Percentiles rank a stretch among this genome's conserved stretches.
These are phyloP conservation scores for Strobilomyces echinocephalus DNA, from an alignment of 768 basidiomycete genomes.

Conservation along the genomic window DNA sequence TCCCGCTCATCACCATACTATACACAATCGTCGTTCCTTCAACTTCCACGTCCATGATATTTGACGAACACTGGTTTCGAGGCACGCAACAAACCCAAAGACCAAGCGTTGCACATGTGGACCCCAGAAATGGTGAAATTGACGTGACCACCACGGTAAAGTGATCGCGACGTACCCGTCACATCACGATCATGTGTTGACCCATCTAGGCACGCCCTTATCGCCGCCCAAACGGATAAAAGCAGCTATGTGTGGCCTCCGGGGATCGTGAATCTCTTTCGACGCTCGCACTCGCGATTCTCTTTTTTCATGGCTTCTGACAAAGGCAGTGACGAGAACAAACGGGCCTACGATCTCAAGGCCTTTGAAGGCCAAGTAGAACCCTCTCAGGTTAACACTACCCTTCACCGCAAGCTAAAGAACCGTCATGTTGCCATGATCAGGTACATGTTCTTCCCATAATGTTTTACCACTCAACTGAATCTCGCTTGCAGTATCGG, in stretches of 20 bases:
- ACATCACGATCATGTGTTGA: background rate
- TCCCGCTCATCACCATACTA: too few relatives aligned
- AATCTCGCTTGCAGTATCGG: conserved; percentile 20
- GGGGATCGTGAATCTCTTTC: background rate
- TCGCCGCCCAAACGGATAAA: background rate
- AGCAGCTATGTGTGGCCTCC: background rate
- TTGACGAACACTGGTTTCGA: too few relatives aligned
- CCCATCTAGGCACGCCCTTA: background rate
- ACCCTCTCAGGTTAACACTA: background rate
- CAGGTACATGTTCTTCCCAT: conserved; percentile 12
- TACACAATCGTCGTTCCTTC: too few relatives aligned
- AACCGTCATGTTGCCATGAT: conserved; percentile 36
- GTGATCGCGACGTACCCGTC: background rate
- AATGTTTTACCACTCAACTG: too few relatives aligned
- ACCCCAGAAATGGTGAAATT: background rate
- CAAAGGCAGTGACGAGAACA: conserved; percentile 1
- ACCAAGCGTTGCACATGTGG: too few relatives aligned
- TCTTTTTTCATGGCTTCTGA: background rate
- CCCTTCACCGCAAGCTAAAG: conserved; percentile 28
- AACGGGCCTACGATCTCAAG: background rate
- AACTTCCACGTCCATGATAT: too few relatives aligned
- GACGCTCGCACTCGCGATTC: background rate
- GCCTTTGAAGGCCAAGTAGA: conserved; percentile 10
- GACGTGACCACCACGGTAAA: background rate
- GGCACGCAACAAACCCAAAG: too few relatives aligned